These are phyloP conservation scores for Fusarium sp. DNA, from an alignment of 2,329 filamentous ascomycete species.

Conservation along the genomic window DNA sequence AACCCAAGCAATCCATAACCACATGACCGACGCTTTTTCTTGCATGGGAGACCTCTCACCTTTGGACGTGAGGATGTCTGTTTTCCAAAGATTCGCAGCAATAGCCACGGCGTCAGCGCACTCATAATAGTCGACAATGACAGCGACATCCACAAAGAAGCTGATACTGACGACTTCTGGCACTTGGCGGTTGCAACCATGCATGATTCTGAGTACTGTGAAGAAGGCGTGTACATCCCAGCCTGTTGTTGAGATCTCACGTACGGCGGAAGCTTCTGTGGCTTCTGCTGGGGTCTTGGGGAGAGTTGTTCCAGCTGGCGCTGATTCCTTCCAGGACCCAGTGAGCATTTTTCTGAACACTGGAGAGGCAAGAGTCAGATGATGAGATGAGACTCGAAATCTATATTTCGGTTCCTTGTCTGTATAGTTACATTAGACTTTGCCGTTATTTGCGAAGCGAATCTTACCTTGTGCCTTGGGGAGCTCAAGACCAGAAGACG, in stretches of 20 bases:
- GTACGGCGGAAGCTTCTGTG: background rate
- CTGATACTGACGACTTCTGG: background rate
- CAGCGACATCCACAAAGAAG: background rate
- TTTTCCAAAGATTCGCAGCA: background rate
- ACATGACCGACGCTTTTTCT: background rate
- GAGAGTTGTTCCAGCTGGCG: background rate
- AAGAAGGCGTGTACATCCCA: background rate
- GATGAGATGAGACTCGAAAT: background rate
- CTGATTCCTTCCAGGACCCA: background rate
- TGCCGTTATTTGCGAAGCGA: too few relatives aligned
- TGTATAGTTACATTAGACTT: background rate
- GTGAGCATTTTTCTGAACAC: background rate
- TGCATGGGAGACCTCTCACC: rapidly evolving
- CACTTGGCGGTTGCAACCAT: background rate
- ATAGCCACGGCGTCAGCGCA: background rate
- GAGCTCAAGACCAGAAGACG: background rate
- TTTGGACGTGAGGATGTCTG: rapidly evolving
- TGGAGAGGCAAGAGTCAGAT: background rate
- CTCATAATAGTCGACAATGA: background rate
- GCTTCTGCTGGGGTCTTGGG: too few relatives aligned
- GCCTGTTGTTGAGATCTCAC: background rate
- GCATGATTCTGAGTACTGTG: background rate
- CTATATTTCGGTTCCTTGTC: background rate
- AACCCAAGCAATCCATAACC: background rate
- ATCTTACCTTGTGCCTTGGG: background rate